phyloP scores from a whole-genome alignment of 257 asterid species.

The Haberlea rhodopensis region DNA sequence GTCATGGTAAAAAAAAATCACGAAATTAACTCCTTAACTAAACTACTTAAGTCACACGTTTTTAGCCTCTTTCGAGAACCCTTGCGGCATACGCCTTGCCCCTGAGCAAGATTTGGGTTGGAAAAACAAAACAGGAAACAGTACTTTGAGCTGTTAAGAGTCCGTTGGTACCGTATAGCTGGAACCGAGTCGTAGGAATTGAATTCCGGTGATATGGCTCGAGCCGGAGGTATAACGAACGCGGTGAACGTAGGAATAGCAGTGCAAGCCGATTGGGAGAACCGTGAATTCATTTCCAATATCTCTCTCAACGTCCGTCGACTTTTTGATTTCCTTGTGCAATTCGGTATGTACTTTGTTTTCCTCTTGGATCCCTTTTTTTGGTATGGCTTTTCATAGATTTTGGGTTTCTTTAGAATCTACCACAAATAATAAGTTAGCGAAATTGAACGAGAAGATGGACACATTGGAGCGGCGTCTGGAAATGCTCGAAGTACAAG shows the following conservation, averaged over 20 bases:
- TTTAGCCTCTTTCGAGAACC: too few species aligned
- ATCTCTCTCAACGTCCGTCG: slow-evolving; percentile 88
- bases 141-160: not conserved
- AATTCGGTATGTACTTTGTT: slow-evolving; percentile 50
- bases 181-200: slow-evolving; percentile 10
- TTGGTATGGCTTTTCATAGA: not conserved
- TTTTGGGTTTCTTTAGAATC: slow-evolving; percentile 43
- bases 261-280: slow-evolving; percentile 99
- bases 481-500: slow-evolving; percentile 84
- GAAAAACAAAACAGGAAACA: not conserved
- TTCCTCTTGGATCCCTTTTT: slow-evolving; percentile 1
- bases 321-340: slow-evolving; percentile 86
- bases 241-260: slow-evolving; percentile 96
- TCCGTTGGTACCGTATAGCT: too few species aligned
- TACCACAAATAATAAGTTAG: slow-evolving; percentile 70
- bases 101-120: too few species aligned
- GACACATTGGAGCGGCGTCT: slow-evolving; percentile 78
- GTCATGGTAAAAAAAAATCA: too few species aligned
- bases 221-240: slow-evolving; percentile 87
- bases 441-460: slow-evolving; percentile 76
- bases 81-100: too few species aligned
- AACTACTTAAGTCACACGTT: too few species aligned
- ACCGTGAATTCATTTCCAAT: slow-evolving; percentile 83
- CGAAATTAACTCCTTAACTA: too few species aligned
- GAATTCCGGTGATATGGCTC: slow-evolving; percentile 46